These are phyloP conservation scores for Pichia sp. DNA, from an alignment of 1,139 yeast genomes.

Conservation along the genomic window DNA sequence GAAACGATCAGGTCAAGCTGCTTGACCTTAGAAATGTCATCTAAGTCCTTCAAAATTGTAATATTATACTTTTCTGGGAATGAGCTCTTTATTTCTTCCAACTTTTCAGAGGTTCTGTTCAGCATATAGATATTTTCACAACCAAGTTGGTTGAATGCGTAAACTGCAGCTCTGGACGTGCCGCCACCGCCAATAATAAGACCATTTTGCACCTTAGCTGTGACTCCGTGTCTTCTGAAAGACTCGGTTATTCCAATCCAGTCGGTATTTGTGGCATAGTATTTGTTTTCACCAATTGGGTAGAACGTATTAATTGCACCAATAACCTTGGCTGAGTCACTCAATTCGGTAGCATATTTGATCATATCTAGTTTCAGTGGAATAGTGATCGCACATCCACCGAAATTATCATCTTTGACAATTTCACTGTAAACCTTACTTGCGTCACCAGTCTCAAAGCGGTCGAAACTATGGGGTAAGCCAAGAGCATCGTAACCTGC, in stretches of 20 bases:
- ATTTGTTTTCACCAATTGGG: conserved; percentile 50
- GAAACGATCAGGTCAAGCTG: conserved; percentile 66
- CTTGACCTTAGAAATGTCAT: conserved; percentile 40
- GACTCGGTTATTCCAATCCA: conserved; percentile 86
- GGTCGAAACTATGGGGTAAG: conserved; percentile 68
- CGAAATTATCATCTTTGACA: conserved; percentile 53
- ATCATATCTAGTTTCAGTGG: conserved; percentile 82
- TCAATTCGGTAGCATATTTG: conserved; percentile 55
- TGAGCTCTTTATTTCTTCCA: conserved; percentile 51
- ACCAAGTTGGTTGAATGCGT: conserved; percentile 77
- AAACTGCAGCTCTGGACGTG: conserved; percentile 91
- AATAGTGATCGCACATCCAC: conserved; percentile 89
- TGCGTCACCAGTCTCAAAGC: conserved; percentile 66
- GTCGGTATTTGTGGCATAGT: conserved; percentile 89
- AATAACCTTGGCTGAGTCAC: conserved; percentile 68
- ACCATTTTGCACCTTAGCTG: conserved; percentile 39
- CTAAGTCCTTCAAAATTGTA: conserved; percentile 50
- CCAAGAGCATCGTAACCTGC: conserved; percentile 69
- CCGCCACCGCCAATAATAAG: conserved; percentile 96
- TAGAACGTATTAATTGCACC: conserved; percentile 93
- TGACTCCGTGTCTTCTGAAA: conserved; percentile 55
- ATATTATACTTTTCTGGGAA: conserved; percentile 62
- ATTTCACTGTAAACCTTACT: conserved; percentile 43
- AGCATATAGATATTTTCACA: conserved; percentile 71
- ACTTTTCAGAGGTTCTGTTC: conserved; percentile 73